A percentile compares a stretch with the other conserved stretches of the same genome.
Evolutionary conservation across 345 rosid genomes (phyloP).

Genomic region (Populus ilicifolia): DNA sequence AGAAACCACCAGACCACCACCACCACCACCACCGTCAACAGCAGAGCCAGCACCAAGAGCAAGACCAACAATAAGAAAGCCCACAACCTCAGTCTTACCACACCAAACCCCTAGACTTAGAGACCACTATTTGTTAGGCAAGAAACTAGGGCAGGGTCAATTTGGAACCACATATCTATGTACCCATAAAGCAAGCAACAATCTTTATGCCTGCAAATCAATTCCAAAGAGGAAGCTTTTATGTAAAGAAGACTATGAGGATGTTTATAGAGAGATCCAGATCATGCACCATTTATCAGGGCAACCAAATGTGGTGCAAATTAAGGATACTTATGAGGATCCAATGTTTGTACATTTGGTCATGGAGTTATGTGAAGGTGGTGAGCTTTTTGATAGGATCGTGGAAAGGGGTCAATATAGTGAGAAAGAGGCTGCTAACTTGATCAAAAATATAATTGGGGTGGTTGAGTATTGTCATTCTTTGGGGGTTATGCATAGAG

Average conservation of each 20-base stretch:
- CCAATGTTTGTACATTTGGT: conserved; percentile 87
- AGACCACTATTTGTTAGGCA: conserved; percentile 74
- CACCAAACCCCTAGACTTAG: conserved; percentile 75
- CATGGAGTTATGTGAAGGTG: conserved; percentile 95
- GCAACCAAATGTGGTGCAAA: conserved; percentile 73
- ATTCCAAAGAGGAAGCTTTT: conserved; percentile 87
- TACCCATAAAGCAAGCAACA: conserved; percentile 51
- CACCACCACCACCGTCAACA: neutral
- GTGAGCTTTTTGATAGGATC: conserved; percentile 93
- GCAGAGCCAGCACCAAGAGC: conserved; percentile 16
- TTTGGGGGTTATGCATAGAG: conserved; percentile 95
- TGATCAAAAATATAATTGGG: conserved; percentile 77
- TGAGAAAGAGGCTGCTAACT: conserved; percentile 80
- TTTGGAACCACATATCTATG: conserved; percentile 87
- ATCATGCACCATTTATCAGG: conserved; percentile 97
- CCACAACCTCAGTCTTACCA: conserved; percentile 61
- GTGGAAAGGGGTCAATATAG: conserved; percentile 90
- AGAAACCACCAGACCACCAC: neutral
- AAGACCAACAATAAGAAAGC: conserved; percentile 28
- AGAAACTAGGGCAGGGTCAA: conserved; percentile 93
- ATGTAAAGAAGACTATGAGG: conserved; percentile 90
- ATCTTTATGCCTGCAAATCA: conserved; percentile 77
- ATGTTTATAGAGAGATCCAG: conserved; percentile 97
- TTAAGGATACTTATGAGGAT: conserved; percentile 89
- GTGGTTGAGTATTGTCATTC: conserved; percentile 95